Conservation (phyloP, 345 rosid species). For the Dipteronia sinensis region DNA sequence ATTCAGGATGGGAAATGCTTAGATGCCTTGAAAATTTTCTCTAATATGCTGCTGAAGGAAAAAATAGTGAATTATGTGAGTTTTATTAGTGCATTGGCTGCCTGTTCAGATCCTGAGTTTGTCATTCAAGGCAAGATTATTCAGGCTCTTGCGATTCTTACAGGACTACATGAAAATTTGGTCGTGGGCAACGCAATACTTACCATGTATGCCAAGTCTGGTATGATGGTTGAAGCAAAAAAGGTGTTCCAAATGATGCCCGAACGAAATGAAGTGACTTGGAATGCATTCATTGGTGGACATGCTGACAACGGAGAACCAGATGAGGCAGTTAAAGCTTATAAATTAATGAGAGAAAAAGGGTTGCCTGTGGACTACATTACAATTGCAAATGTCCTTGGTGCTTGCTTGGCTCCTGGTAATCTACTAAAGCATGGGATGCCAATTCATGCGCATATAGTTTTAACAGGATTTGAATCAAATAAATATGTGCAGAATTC, state of each 20-base stretch:
- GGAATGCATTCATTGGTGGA: slow-evolving; percentile 89
- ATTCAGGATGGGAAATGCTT: slow-evolving; percentile 57
- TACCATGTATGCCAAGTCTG: slow-evolving; percentile 69
- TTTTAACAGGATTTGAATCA: slow-evolving; percentile 62
- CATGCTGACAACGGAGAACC: slow-evolving; percentile 60
- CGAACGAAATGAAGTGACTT: slow-evolving; percentile 57
- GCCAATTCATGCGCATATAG: slow-evolving; percentile 60
- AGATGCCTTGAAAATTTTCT: slow-evolving; percentile 53
- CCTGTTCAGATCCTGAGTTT: slow-evolving; percentile 60
- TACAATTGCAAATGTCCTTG: slow-evolving; percentile 64
- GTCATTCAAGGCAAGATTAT: slow-evolving; percentile 52
- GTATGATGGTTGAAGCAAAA: slow-evolving; percentile 55
- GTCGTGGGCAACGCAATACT: slow-evolving; percentile 72
- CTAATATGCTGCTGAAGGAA: slow-evolving; percentile 43
- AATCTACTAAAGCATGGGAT: slow-evolving; percentile 53
- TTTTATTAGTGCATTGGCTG: slow-evolving; percentile 73
- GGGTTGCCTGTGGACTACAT: slow-evolving; percentile 53
- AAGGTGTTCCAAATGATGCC: slow-evolving; percentile 52
- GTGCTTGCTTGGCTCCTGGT: slow-evolving; percentile 57
- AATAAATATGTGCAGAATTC: slow-evolving; percentile 62
- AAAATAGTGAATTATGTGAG: slow-evolving; percentile 56
- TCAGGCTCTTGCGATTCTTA: slow-evolving; percentile 63
- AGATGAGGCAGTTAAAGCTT: slow-evolving; percentile 47
- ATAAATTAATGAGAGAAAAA: slow-evolving; percentile 63
- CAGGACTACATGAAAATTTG: slow-evolving; percentile 53